A percentile compares a stretch with the other conserved stretches of the same genome.
Evolutionary conservation across 2,329 filamentous ascomycete genomes (phyloP).

Genomic region (Clathrospora elynae): DNA sequence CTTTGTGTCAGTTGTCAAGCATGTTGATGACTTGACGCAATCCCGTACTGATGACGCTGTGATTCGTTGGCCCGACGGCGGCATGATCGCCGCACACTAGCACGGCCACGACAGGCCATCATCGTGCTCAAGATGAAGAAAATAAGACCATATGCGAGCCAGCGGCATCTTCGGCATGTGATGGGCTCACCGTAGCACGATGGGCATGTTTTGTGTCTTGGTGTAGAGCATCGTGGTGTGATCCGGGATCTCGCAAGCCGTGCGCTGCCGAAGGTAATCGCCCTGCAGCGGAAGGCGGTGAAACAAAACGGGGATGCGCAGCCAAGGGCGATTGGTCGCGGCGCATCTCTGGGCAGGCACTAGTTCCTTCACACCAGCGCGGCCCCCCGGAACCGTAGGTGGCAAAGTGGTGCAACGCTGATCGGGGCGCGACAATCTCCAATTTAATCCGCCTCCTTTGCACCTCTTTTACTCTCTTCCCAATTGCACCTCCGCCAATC

Average conservation of each 20-base stretch:
- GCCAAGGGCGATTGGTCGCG: constrained; percentile 19
- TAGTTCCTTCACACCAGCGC: constrained; percentile 16
- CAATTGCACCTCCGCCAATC: constrained; percentile 21
- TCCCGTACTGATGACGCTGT: constrained; percentile 6
- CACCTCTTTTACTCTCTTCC: constrained; percentile 23
- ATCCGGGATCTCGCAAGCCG: constrained; percentile 22
- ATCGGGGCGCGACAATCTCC: constrained; percentile 34
- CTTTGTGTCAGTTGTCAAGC: constrained; percentile 1
- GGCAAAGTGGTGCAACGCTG: constrained; percentile 35
- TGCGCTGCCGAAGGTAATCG: constrained; percentile 26
- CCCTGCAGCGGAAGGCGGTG: constrained; percentile 27
- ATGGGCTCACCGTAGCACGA: constrained; percentile 34
- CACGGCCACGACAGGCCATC: neutral
- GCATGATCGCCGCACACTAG: constrained; percentile 4
- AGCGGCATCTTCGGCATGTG: constrained; percentile 18
- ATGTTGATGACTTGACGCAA: neutral
- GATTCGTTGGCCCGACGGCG: constrained; percentile 7
- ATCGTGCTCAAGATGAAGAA: too few species aligned
- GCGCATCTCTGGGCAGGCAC: constrained; percentile 19
- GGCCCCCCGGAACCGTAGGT: constrained; percentile 26
- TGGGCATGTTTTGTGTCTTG: constrained; percentile 10
- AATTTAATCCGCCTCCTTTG: constrained; percentile 40
- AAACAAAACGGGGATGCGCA: constrained; percentile 16
- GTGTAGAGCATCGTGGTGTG: constrained; percentile 17
- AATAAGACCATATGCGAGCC: neutral